A percentile compares a stretch with the other conserved stretches of the same genome.
Evolutionary conservation across 192 early-diverging fungal species (phyloP).

Genomic region (Oehlia diaphana): DNA sequence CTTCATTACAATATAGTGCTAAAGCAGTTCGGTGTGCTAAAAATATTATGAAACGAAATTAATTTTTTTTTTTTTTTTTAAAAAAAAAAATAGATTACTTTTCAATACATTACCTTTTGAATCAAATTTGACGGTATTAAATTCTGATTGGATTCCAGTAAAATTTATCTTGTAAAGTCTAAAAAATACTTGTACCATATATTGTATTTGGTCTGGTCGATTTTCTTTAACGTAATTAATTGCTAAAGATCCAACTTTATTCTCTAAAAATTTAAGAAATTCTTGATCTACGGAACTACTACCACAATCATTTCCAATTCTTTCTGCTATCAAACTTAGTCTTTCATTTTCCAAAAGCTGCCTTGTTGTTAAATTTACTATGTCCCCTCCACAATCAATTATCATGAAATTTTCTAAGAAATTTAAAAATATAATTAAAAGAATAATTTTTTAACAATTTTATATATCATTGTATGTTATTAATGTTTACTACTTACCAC

Average conservation of each 20-base stretch:
- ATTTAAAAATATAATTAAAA: too few relatives aligned
- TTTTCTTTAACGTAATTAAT: background rate
- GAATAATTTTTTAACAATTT: too few relatives aligned
- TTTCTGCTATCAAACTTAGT: background rate
- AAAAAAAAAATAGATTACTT: background rate
- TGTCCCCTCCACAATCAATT: constrained; percentile 54
- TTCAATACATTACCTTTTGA: background rate
- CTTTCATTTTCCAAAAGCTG: background rate
- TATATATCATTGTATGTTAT: background rate
- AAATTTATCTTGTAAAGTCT: background rate
- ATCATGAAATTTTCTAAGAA: constrained; percentile 49
- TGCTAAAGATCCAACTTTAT: background rate
- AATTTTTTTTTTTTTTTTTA: background rate
- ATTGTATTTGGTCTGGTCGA: background rate
- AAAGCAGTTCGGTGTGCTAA: background rate
- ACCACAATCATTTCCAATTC: background rate
- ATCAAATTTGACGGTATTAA: background rate
- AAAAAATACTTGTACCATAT: background rate
- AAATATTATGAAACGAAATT: too few relatives aligned
- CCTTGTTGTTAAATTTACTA: constrained; percentile 32
- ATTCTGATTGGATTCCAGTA: background rate
- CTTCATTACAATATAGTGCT: background rate
- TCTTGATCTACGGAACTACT: background rate
- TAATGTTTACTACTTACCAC: background rate
- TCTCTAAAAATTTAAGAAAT: background rate